These are phyloP conservation scores for Purshia tridentata DNA, from an alignment of 306 rosid genomes.

Conservation along the genomic window DNA sequence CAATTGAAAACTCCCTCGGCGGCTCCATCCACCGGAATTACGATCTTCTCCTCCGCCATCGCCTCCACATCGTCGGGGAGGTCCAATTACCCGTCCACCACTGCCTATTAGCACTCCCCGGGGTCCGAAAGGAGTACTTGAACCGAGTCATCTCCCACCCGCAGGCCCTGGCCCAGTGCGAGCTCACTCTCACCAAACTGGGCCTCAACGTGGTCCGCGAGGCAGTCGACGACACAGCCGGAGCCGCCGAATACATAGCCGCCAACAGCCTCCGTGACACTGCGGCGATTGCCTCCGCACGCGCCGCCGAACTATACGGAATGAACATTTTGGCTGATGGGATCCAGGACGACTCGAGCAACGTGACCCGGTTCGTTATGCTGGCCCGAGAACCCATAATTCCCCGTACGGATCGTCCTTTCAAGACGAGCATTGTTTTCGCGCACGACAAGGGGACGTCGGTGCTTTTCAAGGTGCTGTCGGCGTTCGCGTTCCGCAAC, in stretches of 20 bases:
- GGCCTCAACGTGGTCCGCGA: conserved; percentile 89
- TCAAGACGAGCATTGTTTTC: conserved; percentile 91
- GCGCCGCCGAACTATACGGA: conserved; percentile 85
- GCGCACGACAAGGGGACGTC: conserved; percentile 94
- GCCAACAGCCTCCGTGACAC: conserved; percentile 68
- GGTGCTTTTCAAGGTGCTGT: conserved; percentile 83
- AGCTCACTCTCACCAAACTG: conserved; percentile 64
- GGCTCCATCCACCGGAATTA: conserved; percentile 94
- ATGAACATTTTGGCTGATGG: conserved; percentile 72
- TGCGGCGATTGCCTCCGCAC: conserved; percentile 82
- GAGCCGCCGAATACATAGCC: conserved; percentile 80
- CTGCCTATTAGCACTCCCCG: conserved; percentile 89
- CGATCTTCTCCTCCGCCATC: conserved; percentile 95
- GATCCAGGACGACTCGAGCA: conserved; percentile 88
- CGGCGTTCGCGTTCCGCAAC: conserved; percentile 88
- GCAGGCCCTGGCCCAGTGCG: conserved; percentile 90
- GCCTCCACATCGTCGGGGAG: conserved; percentile 96
- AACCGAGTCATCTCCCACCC: conserved; percentile 91
- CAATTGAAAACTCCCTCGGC: conserved; percentile 89
- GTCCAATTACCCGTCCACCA: conserved; percentile 91
- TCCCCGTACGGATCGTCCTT: conserved; percentile 83
- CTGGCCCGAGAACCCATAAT: conserved; percentile 90
- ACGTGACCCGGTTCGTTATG: conserved; percentile 94
- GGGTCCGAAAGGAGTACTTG: conserved; percentile 69
- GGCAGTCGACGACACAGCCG: conserved; percentile 96